These are phyloP conservation scores for Echinochloa phyllopogon DNA, from an alignment of 176 grass and related monocot species.

Conservation along the genomic window DNA sequence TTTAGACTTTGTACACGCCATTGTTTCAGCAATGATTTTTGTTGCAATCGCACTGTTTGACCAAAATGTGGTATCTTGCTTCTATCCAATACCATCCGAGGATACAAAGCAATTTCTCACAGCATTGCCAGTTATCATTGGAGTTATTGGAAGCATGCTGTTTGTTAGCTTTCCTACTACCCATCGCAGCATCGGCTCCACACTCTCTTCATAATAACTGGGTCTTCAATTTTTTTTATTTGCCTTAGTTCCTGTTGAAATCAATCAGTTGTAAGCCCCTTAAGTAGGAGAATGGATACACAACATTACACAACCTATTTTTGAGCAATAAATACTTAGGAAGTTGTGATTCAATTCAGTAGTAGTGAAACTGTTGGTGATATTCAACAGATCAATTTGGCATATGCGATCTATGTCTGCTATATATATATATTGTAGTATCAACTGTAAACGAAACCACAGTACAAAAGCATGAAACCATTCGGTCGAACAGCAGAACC, in stretches of 20 bases:
- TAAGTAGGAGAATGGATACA: constrained; percentile 5
- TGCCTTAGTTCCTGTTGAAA: constrained; percentile 29
- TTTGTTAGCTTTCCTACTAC: constrained; percentile 83
- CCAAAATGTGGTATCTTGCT: constrained; percentile 70
- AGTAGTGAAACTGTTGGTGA: background rate
- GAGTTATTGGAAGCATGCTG: constrained; percentile 65
- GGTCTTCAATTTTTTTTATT: constrained; percentile 25
- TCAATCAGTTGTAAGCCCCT: constrained; percentile 6
- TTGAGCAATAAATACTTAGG: constrained; percentile 9
- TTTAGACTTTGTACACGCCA: constrained; percentile 74
- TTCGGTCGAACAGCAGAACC: background rate
- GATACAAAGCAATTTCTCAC: constrained; percentile 60
- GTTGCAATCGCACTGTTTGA: constrained; percentile 58
- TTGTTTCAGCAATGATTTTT: constrained; percentile 63
- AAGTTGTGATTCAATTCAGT: background rate
- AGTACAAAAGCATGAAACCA: background rate
- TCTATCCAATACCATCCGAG: constrained; percentile 60
- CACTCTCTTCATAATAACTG: constrained; percentile 49
- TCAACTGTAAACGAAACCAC: background rate
- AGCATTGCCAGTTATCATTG: constrained; percentile 61
- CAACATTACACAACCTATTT: constrained; percentile 8
- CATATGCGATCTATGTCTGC: background rate
- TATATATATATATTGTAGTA: background rate
- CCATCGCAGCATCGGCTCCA: constrained; percentile 68
- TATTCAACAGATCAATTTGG: background rate